These are phyloP conservation scores for Venturia asperata DNA, from an alignment of 2,329 filamentous ascomycete genomes.

Conservation along the genomic window DNA sequence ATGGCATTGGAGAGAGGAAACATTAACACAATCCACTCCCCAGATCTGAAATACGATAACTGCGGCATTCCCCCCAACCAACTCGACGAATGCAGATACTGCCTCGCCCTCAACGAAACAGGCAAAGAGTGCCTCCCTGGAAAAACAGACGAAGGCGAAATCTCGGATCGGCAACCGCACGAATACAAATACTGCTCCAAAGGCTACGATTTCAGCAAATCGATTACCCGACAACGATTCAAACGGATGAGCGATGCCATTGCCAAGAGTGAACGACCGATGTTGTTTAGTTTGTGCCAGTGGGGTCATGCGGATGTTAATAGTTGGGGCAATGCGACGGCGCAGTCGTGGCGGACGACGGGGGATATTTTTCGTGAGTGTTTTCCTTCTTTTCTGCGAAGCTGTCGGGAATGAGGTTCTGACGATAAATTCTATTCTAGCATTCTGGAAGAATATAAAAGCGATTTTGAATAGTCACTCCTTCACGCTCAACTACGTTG, in stretches of 20 bases:
- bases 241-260: conserved; percentile 47
- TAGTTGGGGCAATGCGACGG: not conserved
- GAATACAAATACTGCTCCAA: not conserved
- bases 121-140: not conserved
- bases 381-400: not conserved
- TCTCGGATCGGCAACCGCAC: not conserved
- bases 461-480: conserved; percentile 34
- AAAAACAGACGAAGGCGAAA: not conserved
- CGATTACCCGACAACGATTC: conserved; percentile 43
- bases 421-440: not conserved
- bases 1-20: too few species aligned
- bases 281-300: conserved; percentile 43
- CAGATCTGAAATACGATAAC: conserved; percentile 51
- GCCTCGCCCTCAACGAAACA: conserved; percentile 23
- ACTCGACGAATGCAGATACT: conserved; percentile 41
- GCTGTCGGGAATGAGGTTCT: not conserved
- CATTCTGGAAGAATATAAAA: conserved; percentile 23
- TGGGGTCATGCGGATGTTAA: conserved; percentile 36
- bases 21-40: too few species aligned
- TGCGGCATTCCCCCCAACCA: conserved; percentile 44
- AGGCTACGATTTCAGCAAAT: conserved; percentile 24
- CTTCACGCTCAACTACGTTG: conserved; percentile 30
- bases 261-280: conserved; percentile 35
- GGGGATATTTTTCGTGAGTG: not conserved
- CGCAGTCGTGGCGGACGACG: conserved; percentile 27